Evolutionary conservation across 441 rosid species (phyloP).

Genomic region (Populus hybrid): DNA sequence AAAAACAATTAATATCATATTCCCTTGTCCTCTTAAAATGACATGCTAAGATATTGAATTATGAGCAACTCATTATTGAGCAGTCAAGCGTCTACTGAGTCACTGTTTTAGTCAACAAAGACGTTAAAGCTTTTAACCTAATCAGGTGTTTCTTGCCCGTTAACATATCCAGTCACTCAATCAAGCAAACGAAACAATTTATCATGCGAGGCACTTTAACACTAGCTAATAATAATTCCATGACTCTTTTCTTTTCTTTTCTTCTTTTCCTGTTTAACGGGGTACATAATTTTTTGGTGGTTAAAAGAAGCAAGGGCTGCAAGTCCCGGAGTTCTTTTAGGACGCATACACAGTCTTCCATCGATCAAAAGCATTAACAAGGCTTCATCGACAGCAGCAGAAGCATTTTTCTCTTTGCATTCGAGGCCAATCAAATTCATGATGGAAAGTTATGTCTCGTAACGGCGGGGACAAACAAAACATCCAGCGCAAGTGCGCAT

Average conservation of each 20-base stretch:
- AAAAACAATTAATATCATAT: too few relatives aligned
- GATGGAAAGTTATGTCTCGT: background rate
- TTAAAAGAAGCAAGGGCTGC: background rate
- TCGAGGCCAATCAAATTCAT: background rate
- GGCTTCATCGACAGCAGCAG: background rate
- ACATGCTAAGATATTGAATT: too few relatives aligned
- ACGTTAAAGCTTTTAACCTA: background rate
- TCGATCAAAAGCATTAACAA: background rate
- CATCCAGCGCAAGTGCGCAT: background rate
- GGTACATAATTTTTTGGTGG: background rate
- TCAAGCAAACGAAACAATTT: background rate
- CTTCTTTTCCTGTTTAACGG: background rate
- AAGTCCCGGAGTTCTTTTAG: slow-evolving; percentile 21
- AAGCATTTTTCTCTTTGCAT: background rate
- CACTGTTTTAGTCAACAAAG: background rate
- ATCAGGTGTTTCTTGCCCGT: background rate
- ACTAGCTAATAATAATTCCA: too few relatives aligned
- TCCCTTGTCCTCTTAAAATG: too few relatives aligned
- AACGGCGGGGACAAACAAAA: background rate
- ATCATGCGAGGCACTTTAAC: too few relatives aligned
- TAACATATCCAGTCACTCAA: background rate
- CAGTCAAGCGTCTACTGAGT: background rate
- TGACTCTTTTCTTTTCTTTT: background rate
- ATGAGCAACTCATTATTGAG: too few relatives aligned
- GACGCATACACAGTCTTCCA: background rate